These are phyloP conservation scores for Logfia minima DNA, from an alignment of 129 eudicot genomes.

Conservation along the genomic window DNA sequence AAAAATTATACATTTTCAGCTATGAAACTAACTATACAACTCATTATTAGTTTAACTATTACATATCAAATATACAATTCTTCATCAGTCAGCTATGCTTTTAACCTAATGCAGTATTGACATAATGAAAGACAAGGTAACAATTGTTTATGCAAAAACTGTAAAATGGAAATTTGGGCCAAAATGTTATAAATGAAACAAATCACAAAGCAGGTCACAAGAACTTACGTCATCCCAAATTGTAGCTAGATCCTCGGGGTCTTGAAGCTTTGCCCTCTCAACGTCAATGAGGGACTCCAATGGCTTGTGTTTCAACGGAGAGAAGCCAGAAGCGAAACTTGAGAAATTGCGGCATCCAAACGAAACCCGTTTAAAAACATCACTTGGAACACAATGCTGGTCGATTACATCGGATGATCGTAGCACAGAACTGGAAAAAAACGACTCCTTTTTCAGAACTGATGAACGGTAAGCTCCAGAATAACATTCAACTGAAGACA, in stretches of 20 bases:
- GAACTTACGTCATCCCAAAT: conserved; percentile 86
- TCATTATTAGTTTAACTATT: neutral
- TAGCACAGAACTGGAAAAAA: conserved; percentile 33
- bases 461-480: conserved; percentile 19
- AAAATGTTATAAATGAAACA: neutral
- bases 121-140: neutral
- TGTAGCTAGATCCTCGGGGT: conserved; percentile 65
- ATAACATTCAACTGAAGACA: conserved; percentile 21
- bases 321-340: conserved; percentile 75
- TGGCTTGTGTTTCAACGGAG: conserved; percentile 65
- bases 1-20: neutral
- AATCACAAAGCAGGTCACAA: conserved; percentile 15
- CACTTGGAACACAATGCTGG: conserved; percentile 30
- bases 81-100: conserved; percentile 19
- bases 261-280: conserved; percentile 61
- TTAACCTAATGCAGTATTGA: neutral
- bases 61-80: neutral
- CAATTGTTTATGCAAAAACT: neutral
- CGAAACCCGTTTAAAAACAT: conserved; percentile 45
- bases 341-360: conserved; percentile 45
- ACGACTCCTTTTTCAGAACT: neutral
- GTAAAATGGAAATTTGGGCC: neutral
- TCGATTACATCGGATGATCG: conserved; percentile 13
- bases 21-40: neutral
- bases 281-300: conserved; percentile 73